phyloP scores from a whole-genome alignment of 352 stramenopile genomes.

The Phytopythium litorale region DNA sequence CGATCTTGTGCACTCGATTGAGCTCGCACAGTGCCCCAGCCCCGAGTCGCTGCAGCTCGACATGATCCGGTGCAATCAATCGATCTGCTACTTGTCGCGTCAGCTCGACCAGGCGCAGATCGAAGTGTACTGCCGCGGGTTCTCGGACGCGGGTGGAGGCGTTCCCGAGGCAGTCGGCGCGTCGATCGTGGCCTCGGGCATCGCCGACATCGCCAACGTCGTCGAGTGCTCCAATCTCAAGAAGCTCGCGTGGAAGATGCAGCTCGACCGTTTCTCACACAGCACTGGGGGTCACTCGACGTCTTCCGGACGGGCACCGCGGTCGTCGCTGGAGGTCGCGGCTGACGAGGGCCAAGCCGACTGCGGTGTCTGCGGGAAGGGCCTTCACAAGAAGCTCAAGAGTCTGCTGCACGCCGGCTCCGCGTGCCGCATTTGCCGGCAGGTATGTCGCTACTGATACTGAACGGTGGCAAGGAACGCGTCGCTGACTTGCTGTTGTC shows the following conservation, averaged over 20 bases:
- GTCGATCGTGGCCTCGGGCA: slow-evolving; percentile 26
- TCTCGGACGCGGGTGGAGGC: slow-evolving; percentile 33
- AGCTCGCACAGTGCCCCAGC: slow-evolving; percentile 23
- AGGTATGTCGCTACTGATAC: slow-evolving; percentile 6
- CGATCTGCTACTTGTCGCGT: slow-evolving; percentile 48
- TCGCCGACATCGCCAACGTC: slow-evolving; percentile 14
- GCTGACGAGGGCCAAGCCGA: slow-evolving; percentile 10
- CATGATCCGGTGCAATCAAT: slow-evolving; percentile 40
- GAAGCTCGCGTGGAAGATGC: slow-evolving; percentile 43
- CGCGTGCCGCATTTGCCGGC: slow-evolving; percentile 34
- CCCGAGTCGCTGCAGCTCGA: slow-evolving; percentile 19
- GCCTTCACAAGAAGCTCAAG: slow-evolving; percentile 20
- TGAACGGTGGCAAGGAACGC: not conserved
- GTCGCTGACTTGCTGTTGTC: not conserved
- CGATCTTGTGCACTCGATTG: slow-evolving; percentile 36
- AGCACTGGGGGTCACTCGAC: slow-evolving; percentile 5
- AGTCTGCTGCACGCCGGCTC: slow-evolving; percentile 27
- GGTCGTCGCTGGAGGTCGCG: slow-evolving; percentile 11
- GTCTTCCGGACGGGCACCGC: slow-evolving; percentile 1
- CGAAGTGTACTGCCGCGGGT: slow-evolving; percentile 45
- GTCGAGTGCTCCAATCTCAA: slow-evolving; percentile 51
- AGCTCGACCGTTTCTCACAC: slow-evolving; percentile 6
- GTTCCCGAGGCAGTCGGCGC: slow-evolving; percentile 24
- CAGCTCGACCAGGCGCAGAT: slow-evolving; percentile 31
- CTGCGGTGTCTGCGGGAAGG: slow-evolving; percentile 35